Evolutionary conservation across 768 basidiomycete genomes (phyloP), one percentile per base, ranked within the genome.

Genomic region (Asterophora parasitica): DNA sequence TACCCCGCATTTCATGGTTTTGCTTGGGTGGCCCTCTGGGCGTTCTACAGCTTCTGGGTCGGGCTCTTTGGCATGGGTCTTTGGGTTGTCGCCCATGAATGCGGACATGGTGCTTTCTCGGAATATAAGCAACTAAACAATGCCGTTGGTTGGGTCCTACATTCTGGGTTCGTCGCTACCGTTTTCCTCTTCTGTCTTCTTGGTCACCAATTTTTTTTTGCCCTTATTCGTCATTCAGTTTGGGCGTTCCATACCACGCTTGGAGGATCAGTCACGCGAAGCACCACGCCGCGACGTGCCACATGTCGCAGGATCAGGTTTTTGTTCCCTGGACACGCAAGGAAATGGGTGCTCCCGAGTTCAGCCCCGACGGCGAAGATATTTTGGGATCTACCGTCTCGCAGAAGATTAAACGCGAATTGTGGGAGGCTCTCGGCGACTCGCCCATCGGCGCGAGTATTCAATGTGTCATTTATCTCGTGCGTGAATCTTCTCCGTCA

Each of bases 241-340:
- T 91, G 39, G 80, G 88, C 32, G 89, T 92, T n/a, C 90, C 90
- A 7, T 92, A 87, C 66, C 89, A 92, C 62, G 83, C 85, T 5
- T 92, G 89, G 90, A 75, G 88, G 51, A 88, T 91, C 61, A 79
- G 78, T 3, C 90, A 91, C 64, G 86, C 75, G 26, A 83, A 86
- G 61, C 90, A 92, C 64, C 89, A 92, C 60, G 90, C 90, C 16
- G 79, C 82, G 3, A 90, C 87, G 4, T 82, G 71, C 9, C 89
- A 91, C 64, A 76, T 90, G 75, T 81, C 82, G 20, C 78, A 88
- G 51, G 90, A 92, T 50, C 87, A 92, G 61, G 89, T 91, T 33
- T 89, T 83, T 53, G 86, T 92, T 8, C 89, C 90, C 48, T 70
- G 74, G 62, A 89, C 90, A 6, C 78, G 87, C 34, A 75, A 77